Evolutionary conservation across 371 early-diverging fungal species (phyloP).

Genomic region (Syncephalastrum monosporum): DNA sequence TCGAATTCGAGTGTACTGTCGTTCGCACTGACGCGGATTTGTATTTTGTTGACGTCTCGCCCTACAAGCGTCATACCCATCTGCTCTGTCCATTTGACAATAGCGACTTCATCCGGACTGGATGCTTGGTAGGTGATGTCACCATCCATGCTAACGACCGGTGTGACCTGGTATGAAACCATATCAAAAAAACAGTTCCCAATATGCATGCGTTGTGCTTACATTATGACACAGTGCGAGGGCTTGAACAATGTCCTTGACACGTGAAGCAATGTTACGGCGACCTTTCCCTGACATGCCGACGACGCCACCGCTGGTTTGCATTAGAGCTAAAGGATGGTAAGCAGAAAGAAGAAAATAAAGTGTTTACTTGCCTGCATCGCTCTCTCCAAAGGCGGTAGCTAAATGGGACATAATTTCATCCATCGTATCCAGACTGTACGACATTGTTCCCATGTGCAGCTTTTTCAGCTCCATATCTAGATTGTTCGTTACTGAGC

Average conservation of each 20-base stretch:
- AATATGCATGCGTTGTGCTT: constrained; percentile 11
- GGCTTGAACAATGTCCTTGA: constrained; percentile 84
- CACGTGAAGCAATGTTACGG: constrained; percentile 74
- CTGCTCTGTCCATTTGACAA: constrained; percentile 94
- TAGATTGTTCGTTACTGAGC: constrained; percentile 14
- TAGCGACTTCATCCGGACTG: constrained; percentile 99
- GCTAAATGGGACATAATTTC: constrained; percentile 74
- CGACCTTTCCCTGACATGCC: constrained; percentile 51
- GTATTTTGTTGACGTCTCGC: constrained; percentile 75
- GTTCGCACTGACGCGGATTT: constrained; percentile 55
- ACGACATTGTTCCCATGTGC: constrained; percentile 97
- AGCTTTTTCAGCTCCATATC: constrained; percentile 98
- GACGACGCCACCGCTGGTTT: constrained; percentile 19
- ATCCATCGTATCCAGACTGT: constrained; percentile 87
- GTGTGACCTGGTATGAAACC: constrained; percentile 35
- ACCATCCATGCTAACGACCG: constrained; percentile 55
- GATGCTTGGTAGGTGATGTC: constrained; percentile 90
- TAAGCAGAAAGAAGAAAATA: neutral
- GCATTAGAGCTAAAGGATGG: constrained; percentile 12
- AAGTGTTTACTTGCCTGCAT: constrained; percentile 10
- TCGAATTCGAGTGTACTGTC: constrained; percentile 63
- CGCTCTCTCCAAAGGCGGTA: constrained; percentile 51
- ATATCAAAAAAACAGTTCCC: neutral
- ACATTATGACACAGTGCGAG: constrained; percentile 95
- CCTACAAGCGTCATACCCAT: constrained; percentile 86